phyloP scores from a whole-genome alignment of 192 early-diverging fungal genomes.

The Coemansia sp. region DNA sequence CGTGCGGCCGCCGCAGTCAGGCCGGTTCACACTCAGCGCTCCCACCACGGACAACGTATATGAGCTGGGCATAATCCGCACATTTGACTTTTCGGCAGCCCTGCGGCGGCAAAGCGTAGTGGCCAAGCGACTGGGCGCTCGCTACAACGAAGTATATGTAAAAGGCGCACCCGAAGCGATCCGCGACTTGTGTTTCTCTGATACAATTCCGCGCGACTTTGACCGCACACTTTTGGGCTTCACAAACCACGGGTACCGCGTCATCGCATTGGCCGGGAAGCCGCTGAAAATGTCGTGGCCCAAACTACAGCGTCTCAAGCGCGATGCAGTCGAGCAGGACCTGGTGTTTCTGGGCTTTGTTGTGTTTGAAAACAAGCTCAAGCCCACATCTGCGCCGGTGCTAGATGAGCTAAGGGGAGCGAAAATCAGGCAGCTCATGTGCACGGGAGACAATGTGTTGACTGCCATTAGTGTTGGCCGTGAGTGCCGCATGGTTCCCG shows the following conservation, averaged over 20 bases:
- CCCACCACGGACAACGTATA: slow-evolving; percentile 27
- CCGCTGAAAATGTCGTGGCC: slow-evolving; percentile 67
- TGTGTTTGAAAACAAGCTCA: slow-evolving; percentile 99
- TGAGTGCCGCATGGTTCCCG: slow-evolving; percentile 88
- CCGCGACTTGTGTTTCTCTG: slow-evolving; percentile 79
- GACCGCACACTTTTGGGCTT: slow-evolving; percentile 76
- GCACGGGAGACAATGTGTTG: slow-evolving; percentile 96
- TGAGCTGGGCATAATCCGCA: slow-evolving; percentile 79
- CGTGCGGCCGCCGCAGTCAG: slow-evolving; percentile 79
- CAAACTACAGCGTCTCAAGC: slow-evolving; percentile 70
- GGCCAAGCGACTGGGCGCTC: slow-evolving; percentile 66
- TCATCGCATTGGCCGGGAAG: slow-evolving; percentile 90
- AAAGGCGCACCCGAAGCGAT: slow-evolving; percentile 99
- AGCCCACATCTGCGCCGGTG: slow-evolving; percentile 77
- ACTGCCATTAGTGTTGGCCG: slow-evolving; percentile 93
- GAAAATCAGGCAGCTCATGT: slow-evolving; percentile 94
- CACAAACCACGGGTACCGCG: slow-evolving; percentile 95
- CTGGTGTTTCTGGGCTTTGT: slow-evolving; percentile 93
- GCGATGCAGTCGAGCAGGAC: slow-evolving; percentile 82
- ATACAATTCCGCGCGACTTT: slow-evolving; percentile 84
- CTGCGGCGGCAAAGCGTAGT: slow-evolving; percentile 93
- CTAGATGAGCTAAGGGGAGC: slow-evolving; percentile 78
- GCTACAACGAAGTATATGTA: slow-evolving; percentile 73
- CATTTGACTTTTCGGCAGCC: slow-evolving; percentile 91
- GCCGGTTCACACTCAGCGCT: slow-evolving; percentile 57